Evolutionary conservation across 169 alveolate genomes (phyloP).

Genomic region (Cryptosporidium sp.): DNA sequence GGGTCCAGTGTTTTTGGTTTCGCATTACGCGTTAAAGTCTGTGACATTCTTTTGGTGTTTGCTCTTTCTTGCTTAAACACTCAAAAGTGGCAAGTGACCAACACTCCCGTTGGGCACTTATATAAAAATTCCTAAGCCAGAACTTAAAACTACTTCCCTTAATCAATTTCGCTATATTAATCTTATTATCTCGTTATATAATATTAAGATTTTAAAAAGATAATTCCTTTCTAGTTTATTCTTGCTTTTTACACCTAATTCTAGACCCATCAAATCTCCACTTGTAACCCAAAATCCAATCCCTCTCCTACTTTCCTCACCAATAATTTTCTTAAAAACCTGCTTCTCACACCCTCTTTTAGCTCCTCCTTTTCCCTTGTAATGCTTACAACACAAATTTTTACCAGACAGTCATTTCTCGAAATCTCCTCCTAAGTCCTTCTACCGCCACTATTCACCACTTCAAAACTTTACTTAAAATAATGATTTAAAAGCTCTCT

Average conservation of each 20-base stretch:
- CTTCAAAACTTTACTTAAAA: slow-evolving; percentile 6
- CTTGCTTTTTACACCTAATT: neutral
- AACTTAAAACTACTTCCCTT: neutral
- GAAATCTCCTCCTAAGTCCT: neutral
- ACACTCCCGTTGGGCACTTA: neutral
- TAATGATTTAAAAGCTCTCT: neutral
- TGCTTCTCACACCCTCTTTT: slow-evolving; percentile 35
- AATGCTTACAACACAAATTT: neutral
- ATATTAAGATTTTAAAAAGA: neutral
- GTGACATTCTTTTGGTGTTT: slow-evolving; percentile 17
- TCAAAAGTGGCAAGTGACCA: neutral
- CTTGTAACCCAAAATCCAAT: neutral
- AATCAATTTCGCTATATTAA: too few relatives aligned
- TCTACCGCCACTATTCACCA: slow-evolving; percentile 17
- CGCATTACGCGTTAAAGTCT: slow-evolving; percentile 47
- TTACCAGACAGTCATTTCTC: slow-evolving; percentile 13
- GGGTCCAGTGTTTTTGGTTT: slow-evolving; percentile 64
- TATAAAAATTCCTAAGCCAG: neutral
- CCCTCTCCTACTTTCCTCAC: neutral
- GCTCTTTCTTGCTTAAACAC: neutral
- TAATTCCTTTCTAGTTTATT: neutral
- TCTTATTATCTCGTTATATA: too few relatives aligned
- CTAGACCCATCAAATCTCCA: neutral
- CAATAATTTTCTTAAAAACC: neutral
- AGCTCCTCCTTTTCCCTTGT: slow-evolving; percentile 46